Base-by-base conservation (phyloP, 495 filamentous ascomycete genomes). In the Articulospora tetracladia region DNA sequence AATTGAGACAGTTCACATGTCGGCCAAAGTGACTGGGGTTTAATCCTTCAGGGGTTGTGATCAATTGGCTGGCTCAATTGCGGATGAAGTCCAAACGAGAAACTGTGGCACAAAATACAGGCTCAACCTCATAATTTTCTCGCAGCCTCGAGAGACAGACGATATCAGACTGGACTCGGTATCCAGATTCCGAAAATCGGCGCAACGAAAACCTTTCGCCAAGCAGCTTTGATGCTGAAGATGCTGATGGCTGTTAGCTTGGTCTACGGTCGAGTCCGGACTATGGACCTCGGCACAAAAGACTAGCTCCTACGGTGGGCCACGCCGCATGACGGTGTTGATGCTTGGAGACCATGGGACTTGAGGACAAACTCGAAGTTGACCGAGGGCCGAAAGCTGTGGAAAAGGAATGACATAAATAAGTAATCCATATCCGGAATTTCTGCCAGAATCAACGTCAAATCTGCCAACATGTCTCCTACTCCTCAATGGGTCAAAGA, bases 401-500 rank as follows among this genome's bases (percentile, higher is more conserved):
- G 39, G 39, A 44, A 44, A 44, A 44, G 39, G n/a, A 55, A 41
- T n/a, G 19, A 54, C 49, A 36, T 44, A 53, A 13, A 55, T 55
- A 63, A 30, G 56, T 44, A 57, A 52, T 47, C 30, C 47, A 20
- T 22, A 17, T n/a, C 26, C 47, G 25, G 25, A 10, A 4, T 10
- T 50, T 50, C 23, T 3, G 20, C 25, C 47, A 13, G 25, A 6
- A 24, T 6, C 17, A 7, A 20, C 53, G 11, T 36, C 20, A 32
- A 36, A 51, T 61, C 26, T 46, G 47, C 47, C 50, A 60, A 46
- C 34, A 69, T 66, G 64, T 32, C 64, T 39, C 60, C 63, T 19
- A 52, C 60, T 53, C 85, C 84, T 53, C 73, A 76, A 70, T 88
- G 85, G 86, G 86, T 88, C 62, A 80, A 83, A 66, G 77, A 79